Evolutionary conservation across 805 yeast species (phyloP).

Genomic region (Candida nanaspora): DNA sequence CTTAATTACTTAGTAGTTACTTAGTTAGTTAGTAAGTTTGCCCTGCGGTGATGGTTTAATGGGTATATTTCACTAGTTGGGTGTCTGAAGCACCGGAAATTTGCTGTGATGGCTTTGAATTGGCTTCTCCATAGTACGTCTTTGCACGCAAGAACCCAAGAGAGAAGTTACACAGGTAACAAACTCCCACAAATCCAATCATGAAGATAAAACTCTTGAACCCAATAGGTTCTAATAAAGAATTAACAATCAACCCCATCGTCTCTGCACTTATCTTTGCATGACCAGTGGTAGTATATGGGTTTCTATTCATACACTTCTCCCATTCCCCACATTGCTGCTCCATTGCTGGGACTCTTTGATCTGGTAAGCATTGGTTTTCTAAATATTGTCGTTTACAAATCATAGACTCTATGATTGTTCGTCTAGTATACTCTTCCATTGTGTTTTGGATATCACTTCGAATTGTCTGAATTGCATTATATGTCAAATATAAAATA

Average conservation of each 20-base stretch:
- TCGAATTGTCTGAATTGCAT: slow-evolving; percentile 40
- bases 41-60: too few relatives aligned
- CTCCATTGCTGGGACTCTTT: slow-evolving; percentile 52
- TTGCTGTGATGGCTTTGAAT: too few relatives aligned
- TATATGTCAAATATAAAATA: slow-evolving; percentile 35
- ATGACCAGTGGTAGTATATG: slow-evolving; percentile 38
- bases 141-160: slow-evolving; percentile 62
- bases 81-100: too few relatives aligned
- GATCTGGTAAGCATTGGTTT: slow-evolving; percentile 51
- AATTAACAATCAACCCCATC: slow-evolving; percentile 53
- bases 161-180: slow-evolving; percentile 56
- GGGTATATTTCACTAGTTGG: too few relatives aligned
- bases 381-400: slow-evolving; percentile 46
- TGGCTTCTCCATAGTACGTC: slow-evolving; percentile 32
- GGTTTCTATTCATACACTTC: slow-evolving; percentile 57
- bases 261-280: slow-evolving; percentile 56
- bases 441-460: slow-evolving; percentile 48
- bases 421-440: slow-evolving; percentile 36
- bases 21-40: too few relatives aligned
- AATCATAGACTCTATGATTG: slow-evolving; percentile 42
- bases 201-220: slow-evolving; percentile 46
- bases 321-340: slow-evolving; percentile 55
- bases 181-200: slow-evolving; percentile 23
- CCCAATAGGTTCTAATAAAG: slow-evolving; percentile 63
- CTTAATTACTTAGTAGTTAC: too few relatives aligned